A percentile compares a stretch with the other conserved stretches of the same genome.
Conservation (phyloP, 768 basidiomycete species). For the Russula sp. region DNA sequence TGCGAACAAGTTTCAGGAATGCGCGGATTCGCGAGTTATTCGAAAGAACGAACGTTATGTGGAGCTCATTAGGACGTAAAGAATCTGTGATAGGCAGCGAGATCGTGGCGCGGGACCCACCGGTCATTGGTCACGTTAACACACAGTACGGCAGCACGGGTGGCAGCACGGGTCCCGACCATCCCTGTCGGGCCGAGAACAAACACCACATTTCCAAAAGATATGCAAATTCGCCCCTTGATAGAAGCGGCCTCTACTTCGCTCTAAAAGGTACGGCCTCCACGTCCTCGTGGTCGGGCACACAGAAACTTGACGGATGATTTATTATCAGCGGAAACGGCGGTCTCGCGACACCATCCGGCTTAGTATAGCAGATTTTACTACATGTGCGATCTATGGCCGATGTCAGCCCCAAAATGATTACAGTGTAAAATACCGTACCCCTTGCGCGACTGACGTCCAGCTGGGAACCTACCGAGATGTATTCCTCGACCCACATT, state of each 20-base stretch:
- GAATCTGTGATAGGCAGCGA: background rate
- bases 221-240: background rate
- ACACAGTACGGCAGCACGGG: too few relatives aligned
- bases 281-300: background rate
- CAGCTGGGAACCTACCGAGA: background rate
- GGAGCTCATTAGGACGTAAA: background rate
- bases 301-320: background rate
- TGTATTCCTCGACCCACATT: background rate
- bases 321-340: background rate
- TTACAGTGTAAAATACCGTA: background rate
- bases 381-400: background rate
- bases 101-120: conserved; percentile 5
- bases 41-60: background rate
- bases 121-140: background rate
- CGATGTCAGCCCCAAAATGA: background rate
- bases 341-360: background rate
- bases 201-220: background rate
- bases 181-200: background rate
- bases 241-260: conserved; percentile 1
- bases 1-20: background rate
- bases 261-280: background rate
- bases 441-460: background rate
- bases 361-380: background rate
- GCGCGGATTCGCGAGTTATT: background rate
- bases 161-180: too few relatives aligned